A percentile compares a stretch with the other conserved stretches of the same genome.
Conservation (phyloP, 1,139 yeast species). For the Saccharomyces hybrid region DNA sequence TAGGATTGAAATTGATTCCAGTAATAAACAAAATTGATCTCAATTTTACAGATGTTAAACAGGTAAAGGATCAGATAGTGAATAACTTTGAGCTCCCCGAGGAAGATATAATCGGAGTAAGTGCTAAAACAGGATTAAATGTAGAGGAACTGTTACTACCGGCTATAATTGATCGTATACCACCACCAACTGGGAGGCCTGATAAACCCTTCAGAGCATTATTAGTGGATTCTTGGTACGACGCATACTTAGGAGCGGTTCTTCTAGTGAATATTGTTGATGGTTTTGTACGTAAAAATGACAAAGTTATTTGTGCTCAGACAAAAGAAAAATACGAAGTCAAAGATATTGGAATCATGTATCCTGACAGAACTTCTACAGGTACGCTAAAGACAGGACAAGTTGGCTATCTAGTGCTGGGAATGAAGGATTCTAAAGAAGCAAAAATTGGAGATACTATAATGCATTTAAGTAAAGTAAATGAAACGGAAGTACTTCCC, state of each 20-base stretch:
- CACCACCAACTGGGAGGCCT: slow-evolving; percentile 56
- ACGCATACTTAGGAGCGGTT: slow-evolving; percentile 88
- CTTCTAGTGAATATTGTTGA: slow-evolving; percentile 78
- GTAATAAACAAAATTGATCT: slow-evolving; percentile 88
- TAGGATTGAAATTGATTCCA: slow-evolving; percentile 77
- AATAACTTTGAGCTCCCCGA: slow-evolving; percentile 71
- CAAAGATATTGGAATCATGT: slow-evolving; percentile 91
- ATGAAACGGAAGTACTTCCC: slow-evolving; percentile 65
- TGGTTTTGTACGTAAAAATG: slow-evolving; percentile 69
- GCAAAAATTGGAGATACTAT: slow-evolving; percentile 92
- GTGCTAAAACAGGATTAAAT: slow-evolving; percentile 86
- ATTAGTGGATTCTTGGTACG: slow-evolving; percentile 95
- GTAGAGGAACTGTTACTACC: slow-evolving; percentile 66
- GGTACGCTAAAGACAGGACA: slow-evolving; percentile 73
- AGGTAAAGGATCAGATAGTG: slow-evolving; percentile 77
- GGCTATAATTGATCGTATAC: slow-evolving; percentile 67
- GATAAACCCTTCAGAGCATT: slow-evolving; percentile 62
- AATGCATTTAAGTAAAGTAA: slow-evolving; percentile 53
- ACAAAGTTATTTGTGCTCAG: slow-evolving; percentile 69
- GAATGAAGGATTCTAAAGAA: slow-evolving; percentile 81
- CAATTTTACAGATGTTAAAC: slow-evolving; percentile 70
- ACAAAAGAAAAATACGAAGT: slow-evolving; percentile 73
- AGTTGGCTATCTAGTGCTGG: slow-evolving; percentile 88
- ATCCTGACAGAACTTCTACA: slow-evolving; percentile 72
- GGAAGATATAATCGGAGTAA: slow-evolving; percentile 73